These are phyloP conservation scores for Fragaria iinumae DNA, from an alignment of 306 rosid genomes.

Conservation along the genomic window DNA sequence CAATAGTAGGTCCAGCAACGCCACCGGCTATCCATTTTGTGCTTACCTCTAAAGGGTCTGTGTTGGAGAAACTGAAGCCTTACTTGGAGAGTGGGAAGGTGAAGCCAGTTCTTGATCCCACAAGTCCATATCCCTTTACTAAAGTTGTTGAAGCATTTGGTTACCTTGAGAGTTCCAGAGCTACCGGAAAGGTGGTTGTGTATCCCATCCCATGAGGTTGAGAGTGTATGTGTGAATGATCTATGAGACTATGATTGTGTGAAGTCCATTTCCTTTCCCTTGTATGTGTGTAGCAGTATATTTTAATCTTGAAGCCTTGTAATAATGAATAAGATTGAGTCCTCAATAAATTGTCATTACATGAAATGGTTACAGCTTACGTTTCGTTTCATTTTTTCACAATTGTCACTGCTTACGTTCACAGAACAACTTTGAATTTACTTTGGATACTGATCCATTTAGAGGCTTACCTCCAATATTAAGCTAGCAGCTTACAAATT, in stretches of 20 bases:
- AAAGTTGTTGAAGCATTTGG: constrained; percentile 54
- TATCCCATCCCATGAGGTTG: constrained; percentile 51
- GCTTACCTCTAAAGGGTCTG: constrained; percentile 44
- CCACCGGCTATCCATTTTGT: constrained; percentile 33
- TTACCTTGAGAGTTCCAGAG: constrained; percentile 49
- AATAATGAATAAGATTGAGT: neutral
- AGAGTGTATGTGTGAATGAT: neutral
- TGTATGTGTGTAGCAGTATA: neutral
- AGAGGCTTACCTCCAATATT: too few relatives aligned
- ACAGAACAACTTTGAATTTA: too few relatives aligned
- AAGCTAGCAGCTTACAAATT: neutral
- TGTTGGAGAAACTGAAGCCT: constrained; percentile 57
- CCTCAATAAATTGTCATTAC: too few relatives aligned
- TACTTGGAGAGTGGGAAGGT: constrained; percentile 66
- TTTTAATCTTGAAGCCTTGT: too few relatives aligned
- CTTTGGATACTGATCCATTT: too few relatives aligned
- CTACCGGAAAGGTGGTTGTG: constrained; percentile 59
- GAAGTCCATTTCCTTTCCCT: neutral
- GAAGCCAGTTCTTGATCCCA: constrained; percentile 66
- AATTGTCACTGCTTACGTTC: too few relatives aligned
- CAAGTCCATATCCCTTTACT: constrained; percentile 60
- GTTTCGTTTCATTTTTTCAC: too few relatives aligned
- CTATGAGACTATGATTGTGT: neutral
- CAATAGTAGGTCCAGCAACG: constrained; percentile 36
- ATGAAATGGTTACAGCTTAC: too few relatives aligned